Evolutionary conservation across 768 basidiomycete species (phyloP).

Genomic region (Suillus subaureus): DNA sequence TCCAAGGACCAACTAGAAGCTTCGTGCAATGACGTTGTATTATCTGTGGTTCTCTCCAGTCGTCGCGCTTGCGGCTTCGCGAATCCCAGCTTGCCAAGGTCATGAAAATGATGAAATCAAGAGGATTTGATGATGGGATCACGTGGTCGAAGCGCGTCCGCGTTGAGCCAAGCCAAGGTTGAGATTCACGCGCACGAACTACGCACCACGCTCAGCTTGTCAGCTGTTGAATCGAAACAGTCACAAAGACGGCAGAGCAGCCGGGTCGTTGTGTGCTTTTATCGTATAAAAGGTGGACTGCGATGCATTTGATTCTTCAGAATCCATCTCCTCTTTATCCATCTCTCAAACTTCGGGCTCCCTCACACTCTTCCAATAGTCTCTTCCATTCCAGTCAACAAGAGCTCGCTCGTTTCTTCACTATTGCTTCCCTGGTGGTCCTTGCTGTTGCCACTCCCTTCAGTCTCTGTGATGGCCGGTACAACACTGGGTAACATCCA

Average conservation of each 20-base stretch:
- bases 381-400: background rate
- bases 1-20: background rate
- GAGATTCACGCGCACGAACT: too few relatives aligned
- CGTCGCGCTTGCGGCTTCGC: too few relatives aligned
- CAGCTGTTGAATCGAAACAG: too few relatives aligned
- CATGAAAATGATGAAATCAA: too few relatives aligned
- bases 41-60: background rate
- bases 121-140: background rate
- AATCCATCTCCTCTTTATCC: background rate
- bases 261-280: background rate
- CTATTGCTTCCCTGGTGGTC: conserved; percentile 21
- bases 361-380: background rate
- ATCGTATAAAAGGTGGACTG: background rate
- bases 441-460: conserved; percentile 24
- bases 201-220: too few relatives aligned
- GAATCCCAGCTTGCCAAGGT: too few relatives aligned
- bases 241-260: too few relatives aligned
- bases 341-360: background rate
- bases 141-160: background rate
- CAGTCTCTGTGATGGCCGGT: conserved; percentile 24
- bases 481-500: conserved; percentile 19
- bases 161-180: too few relatives aligned
- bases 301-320: background rate
- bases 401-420: conserved; percentile 10
- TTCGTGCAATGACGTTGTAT: background rate